A percentile compares a stretch with the other conserved stretches of the same genome.
These are phyloP conservation scores for Tetrapyrgos nigripes DNA, from an alignment of 1,284 basidiomycete genomes.

Conservation along the genomic window DNA sequence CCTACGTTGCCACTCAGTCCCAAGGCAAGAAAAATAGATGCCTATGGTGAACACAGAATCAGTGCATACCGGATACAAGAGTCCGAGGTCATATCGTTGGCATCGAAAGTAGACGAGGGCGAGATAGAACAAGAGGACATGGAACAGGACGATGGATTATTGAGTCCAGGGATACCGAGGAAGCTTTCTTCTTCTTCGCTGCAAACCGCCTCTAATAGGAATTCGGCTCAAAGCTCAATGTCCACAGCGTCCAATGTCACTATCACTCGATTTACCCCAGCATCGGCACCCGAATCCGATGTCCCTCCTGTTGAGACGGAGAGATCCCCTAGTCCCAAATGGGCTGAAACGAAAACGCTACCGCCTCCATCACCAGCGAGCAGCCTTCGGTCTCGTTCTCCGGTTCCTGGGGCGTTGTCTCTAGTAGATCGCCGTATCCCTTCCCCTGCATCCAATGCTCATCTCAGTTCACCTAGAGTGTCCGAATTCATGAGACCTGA, in stretches of 20 bases:
- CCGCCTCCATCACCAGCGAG: background rate
- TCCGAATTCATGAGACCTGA: constrained; percentile 2
- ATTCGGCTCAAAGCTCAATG: constrained; percentile 54
- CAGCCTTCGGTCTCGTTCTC: background rate
- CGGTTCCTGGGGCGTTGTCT: constrained; percentile 2
- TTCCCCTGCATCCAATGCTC: constrained; percentile 14
- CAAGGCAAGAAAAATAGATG: constrained; percentile 16
- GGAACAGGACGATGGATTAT: constrained; percentile 22
- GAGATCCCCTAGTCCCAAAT: background rate
- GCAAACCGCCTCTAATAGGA: constrained; percentile 43
- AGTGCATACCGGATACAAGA: constrained; percentile 11
- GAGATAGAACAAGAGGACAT: constrained; percentile 13
- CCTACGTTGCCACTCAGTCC: constrained; percentile 44
- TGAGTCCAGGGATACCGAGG: constrained; percentile 17
- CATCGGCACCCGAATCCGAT: constrained; percentile 48
- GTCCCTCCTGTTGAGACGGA: background rate
- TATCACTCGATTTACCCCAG: constrained; percentile 46
- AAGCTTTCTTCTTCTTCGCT: background rate
- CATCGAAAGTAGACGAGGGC: constrained; percentile 4
- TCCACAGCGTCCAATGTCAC: constrained; percentile 54
- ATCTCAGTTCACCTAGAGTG: background rate
- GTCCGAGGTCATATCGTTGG: constrained; percentile 3
- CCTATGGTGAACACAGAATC: background rate
- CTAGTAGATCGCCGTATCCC: background rate
- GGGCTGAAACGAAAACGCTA: background rate